These are phyloP conservation scores for Evernia prunastri DNA, from an alignment of 495 filamentous ascomycete genomes.

Conservation along the genomic window DNA sequence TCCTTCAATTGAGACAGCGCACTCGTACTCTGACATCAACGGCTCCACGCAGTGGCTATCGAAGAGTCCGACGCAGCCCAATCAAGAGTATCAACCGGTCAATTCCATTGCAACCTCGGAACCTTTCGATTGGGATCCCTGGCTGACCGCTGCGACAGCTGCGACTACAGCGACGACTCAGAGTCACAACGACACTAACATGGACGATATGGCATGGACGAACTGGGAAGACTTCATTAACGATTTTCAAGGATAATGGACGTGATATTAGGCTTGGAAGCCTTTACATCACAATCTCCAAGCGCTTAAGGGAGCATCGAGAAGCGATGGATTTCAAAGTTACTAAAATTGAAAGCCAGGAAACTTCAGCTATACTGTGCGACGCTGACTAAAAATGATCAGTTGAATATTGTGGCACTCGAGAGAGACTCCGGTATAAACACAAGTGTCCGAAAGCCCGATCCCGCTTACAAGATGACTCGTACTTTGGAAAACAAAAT, in stretches of 20 bases:
- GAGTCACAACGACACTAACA: background rate
- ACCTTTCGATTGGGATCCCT: slow-evolving; percentile 2
- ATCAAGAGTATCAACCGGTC: background rate
- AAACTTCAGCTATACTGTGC: too few relatives aligned
- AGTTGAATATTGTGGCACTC: background rate
- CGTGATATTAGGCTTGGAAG: background rate
- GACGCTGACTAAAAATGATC: background rate
- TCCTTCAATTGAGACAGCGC: background rate
- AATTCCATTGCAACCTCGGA: background rate
- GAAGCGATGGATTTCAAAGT: too few relatives aligned
- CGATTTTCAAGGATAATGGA: background rate
- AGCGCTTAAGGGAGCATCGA: background rate
- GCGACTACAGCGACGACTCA: background rate
- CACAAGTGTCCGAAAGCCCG: background rate
- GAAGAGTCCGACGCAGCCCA: background rate
- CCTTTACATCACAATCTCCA: background rate
- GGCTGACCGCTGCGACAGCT: background rate
- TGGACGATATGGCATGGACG: background rate
- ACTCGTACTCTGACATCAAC: background rate
- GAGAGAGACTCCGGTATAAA: background rate
- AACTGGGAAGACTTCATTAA: background rate
- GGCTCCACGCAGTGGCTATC: background rate
- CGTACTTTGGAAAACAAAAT: background rate
- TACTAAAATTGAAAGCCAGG: background rate
- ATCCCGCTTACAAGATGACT: too few relatives aligned